Evolutionary conservation across 129 eudicot species (phyloP).

Genomic region (Ambrosia artemisiifolia): DNA sequence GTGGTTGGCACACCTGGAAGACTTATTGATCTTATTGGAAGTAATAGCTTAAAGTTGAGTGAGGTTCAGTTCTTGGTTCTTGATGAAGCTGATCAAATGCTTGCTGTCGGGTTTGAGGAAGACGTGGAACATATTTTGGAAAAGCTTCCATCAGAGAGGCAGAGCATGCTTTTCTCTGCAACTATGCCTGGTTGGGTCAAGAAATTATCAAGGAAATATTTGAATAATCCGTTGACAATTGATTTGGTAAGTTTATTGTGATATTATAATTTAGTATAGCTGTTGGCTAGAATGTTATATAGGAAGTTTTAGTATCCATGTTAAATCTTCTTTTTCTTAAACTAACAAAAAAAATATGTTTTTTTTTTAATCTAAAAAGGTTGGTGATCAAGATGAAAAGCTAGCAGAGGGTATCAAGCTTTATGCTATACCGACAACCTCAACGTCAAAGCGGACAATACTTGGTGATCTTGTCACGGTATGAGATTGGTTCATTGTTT

Average conservation of each 20-base stretch:
- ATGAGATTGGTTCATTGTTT: conserved; percentile 1
- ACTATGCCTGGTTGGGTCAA: conserved; percentile 99
- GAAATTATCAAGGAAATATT: conserved; percentile 76
- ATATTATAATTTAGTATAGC: not conserved
- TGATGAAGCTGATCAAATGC: conserved; percentile 99
- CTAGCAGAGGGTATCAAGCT: conserved; percentile 95
- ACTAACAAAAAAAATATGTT: not conserved
- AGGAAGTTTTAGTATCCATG: not conserved
- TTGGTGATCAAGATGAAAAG: conserved; percentile 93
- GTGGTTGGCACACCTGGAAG: conserved; percentile 99
- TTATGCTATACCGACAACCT: conserved; percentile 69
- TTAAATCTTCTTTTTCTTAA: not conserved
- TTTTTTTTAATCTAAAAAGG: conserved; percentile 48
- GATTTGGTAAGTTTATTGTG: conserved; percentile 61
- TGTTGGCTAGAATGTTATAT: not conserved
- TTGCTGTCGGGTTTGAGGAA: conserved; percentile 99
- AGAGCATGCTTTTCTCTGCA: conserved; percentile 98
- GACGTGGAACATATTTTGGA: conserved; percentile 79
- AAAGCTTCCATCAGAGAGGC: conserved; percentile 71
- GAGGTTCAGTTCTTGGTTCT: conserved; percentile 92
- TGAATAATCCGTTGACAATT: conserved; percentile 82
- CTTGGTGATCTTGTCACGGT: conserved; percentile 90
- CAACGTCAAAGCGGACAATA: conserved; percentile 75
- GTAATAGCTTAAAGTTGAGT: conserved; percentile 66
- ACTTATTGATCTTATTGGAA: conserved; percentile 80